Conservation (phyloP, 1,284 basidiomycete genomes). For the Peniophora sp. region DNA sequence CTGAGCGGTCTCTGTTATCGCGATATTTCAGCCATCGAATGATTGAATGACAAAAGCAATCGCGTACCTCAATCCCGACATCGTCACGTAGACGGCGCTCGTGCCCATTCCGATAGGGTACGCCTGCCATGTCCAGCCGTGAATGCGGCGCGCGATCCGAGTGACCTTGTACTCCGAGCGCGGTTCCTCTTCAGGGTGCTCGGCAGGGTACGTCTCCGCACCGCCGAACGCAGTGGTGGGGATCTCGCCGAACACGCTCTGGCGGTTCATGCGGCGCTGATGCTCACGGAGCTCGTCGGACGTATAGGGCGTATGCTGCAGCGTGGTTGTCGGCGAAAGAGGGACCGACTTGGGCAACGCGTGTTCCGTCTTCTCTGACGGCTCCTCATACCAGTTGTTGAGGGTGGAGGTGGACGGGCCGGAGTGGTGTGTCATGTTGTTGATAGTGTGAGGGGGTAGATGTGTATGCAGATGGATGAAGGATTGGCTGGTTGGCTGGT, state of each 20-base stretch:
- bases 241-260: background rate
- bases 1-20: constrained; percentile 15
- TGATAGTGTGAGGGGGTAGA: background rate
- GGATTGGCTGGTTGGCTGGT: background rate
- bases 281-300: background rate
- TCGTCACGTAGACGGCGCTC: constrained; percentile 38
- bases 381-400: no score
- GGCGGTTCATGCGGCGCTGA: background rate
- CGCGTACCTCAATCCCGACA: constrained; percentile 28
- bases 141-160: background rate
- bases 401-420: background rate
- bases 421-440: background rate
- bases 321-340: background rate
- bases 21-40: no score
- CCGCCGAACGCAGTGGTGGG: background rate
- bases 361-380: background rate
- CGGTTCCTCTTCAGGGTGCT: background rate
- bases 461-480: background rate
- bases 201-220: background rate
- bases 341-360: background rate
- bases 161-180: background rate
- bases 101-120: constrained; percentile 46
- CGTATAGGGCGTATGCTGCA: no score
- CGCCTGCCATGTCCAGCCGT: constrained; percentile 1
- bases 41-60: no score